A percentile compares a stretch with the other conserved stretches of the same genome.
These are phyloP conservation scores for Plasmodium relictum DNA, from an alignment of 169 alveolate species.

Conservation along the genomic window DNA sequence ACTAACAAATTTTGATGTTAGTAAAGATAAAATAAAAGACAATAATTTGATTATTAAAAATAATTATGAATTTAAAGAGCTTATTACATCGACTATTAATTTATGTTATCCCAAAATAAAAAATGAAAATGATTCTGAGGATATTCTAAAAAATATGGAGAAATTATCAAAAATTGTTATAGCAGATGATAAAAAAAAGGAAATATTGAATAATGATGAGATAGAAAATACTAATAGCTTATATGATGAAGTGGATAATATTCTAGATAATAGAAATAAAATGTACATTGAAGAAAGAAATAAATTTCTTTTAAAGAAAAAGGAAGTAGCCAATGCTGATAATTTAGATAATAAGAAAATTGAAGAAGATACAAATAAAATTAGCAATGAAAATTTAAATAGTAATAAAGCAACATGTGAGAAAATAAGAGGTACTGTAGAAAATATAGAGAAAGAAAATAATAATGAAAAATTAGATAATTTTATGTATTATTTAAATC, in stretches of 20 bases:
- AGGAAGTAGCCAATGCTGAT: background rate
- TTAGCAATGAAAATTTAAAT: background rate
- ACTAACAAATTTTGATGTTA: too few relatives aligned
- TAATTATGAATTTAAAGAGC: constrained; percentile 46
- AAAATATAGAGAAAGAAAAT: background rate
- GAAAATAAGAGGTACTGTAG: background rate
- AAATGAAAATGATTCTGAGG: constrained; percentile 30
- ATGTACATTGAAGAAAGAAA: constrained; percentile 34
- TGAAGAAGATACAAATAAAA: background rate
- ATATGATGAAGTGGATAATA: constrained; percentile 65
- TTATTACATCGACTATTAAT: constrained; percentile 48
- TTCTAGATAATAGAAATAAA: constrained; percentile 62
- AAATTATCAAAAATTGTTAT: constrained; percentile 52
- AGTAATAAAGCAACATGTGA: background rate
- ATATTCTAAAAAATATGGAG: constrained; percentile 60
- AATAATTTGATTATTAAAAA: background rate
- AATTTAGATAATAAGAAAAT: background rate
- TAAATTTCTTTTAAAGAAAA: constrained; percentile 14
- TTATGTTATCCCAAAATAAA: constrained; percentile 64
- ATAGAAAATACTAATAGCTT: constrained; percentile 35
- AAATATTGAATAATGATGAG: background rate
- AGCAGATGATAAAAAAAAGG: constrained; percentile 11
- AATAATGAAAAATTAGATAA: constrained; percentile 1
- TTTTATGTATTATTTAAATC: constrained; percentile 50
- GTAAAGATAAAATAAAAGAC: background rate